Evolutionary conservation across 495 filamentous ascomycete genomes (phyloP).

Genomic region (Hapsidospora chrysogenum): DNA sequence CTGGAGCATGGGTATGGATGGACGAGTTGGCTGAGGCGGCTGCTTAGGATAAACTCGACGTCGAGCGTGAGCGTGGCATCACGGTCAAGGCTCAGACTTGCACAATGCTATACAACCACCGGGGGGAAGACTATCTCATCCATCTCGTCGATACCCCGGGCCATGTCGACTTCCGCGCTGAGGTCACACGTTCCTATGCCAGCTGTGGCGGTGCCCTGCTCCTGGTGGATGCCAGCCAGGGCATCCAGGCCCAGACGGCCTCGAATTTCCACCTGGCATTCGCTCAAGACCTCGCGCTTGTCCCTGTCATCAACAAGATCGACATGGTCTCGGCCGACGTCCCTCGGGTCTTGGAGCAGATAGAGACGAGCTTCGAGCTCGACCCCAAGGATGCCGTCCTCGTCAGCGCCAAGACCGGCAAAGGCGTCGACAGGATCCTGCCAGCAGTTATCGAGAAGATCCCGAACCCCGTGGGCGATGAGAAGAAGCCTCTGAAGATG

Average conservation of each 20-base stretch:
- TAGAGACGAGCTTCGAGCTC: slow-evolving; percentile 72
- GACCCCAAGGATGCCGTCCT: slow-evolving; percentile 64
- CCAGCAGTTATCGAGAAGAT: slow-evolving; percentile 75
- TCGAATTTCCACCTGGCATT: slow-evolving; percentile 98
- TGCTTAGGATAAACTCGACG: slow-evolving; percentile 73
- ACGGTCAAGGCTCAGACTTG: slow-evolving; percentile 99
- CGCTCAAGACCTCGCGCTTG: slow-evolving; percentile 67
- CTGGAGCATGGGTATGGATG: background rate
- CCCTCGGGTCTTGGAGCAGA: slow-evolving; percentile 67
- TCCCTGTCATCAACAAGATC: slow-evolving; percentile 93
- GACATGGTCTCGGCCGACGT: slow-evolving; percentile 81
- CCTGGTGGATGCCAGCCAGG: slow-evolving; percentile 85
- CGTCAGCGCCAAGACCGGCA: slow-evolving; percentile 86
- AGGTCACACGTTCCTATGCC: slow-evolving; percentile 88
- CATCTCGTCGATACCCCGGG: slow-evolving; percentile 95
- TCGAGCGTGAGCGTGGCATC: slow-evolving; percentile 88
- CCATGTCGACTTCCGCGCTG: slow-evolving; percentile 93
- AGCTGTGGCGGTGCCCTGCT: slow-evolving; percentile 87
- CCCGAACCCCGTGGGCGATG: slow-evolving; percentile 62
- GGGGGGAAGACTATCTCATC: slow-evolving; percentile 76
- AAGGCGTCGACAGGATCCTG: slow-evolving; percentile 65
- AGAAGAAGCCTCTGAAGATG: slow-evolving; percentile 54
- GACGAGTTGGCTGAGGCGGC: background rate
- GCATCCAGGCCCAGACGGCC: slow-evolving; percentile 86
- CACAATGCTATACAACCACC: slow-evolving; percentile 77